Evolutionary conservation across 2,329 filamentous ascomycete species (phyloP).

Genomic region (Lasiodiplodia citricola): DNA sequence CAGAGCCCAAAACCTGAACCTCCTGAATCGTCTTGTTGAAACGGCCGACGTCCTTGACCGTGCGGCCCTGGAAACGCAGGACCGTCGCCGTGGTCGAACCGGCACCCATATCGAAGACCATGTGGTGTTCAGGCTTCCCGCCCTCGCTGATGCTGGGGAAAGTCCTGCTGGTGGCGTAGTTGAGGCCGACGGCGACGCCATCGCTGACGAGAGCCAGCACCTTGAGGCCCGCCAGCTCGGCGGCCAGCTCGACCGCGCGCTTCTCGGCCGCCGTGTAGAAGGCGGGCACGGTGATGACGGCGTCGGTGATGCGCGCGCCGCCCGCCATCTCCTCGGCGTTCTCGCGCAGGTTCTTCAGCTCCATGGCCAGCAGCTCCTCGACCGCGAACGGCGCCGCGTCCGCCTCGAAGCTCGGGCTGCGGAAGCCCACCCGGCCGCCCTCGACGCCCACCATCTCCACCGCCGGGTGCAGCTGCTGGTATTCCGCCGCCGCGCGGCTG

Average conservation of each 20-base stretch:
- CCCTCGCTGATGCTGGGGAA: conserved; percentile 86
- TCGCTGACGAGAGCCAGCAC: conserved; percentile 86
- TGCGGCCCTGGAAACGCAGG: conserved; percentile 85
- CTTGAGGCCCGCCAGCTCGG: conserved; percentile 84
- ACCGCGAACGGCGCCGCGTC: conserved; percentile 67
- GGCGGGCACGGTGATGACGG: conserved; percentile 85
- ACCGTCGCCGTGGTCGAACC: conserved; percentile 91
- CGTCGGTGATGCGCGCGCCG: conserved; percentile 74
- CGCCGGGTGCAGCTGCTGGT: conserved; percentile 77
- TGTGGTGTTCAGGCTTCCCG: conserved; percentile 84
- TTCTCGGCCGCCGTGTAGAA: conserved; percentile 93
- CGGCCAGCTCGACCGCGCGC: conserved; percentile 81
- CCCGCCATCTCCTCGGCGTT: conserved; percentile 86
- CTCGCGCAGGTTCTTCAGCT: conserved; percentile 86
- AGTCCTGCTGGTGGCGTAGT: conserved; percentile 90
- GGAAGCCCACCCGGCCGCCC: conserved; percentile 75
- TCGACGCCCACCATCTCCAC: conserved; percentile 69
- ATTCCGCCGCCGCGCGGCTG: conserved; percentile 64
- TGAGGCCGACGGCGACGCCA: conserved; percentile 87
- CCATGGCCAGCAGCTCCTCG: conserved; percentile 95
- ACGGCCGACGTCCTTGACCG: conserved; percentile 88
- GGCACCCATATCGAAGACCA: conserved; percentile 98
- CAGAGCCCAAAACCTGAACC: conserved; percentile 82
- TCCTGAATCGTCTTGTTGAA: conserved; percentile 98
- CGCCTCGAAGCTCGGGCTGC: conserved; percentile 75